Conservation (phyloP, 768 basidiomycete genomes). For the Chalciporus piperatus region DNA sequence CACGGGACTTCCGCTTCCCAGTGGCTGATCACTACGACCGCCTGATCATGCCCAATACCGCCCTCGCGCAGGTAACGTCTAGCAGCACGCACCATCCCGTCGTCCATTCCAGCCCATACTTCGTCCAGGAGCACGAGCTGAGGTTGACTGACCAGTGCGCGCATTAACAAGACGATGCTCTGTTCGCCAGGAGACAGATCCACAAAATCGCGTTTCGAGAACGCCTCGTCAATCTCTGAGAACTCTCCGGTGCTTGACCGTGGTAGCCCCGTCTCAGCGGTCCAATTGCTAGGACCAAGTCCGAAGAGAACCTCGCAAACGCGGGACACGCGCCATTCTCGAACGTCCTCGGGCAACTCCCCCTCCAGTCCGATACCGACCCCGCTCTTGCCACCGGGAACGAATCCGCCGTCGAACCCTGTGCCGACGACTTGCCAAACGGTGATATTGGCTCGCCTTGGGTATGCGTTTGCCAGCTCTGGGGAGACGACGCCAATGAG, state of each 20-base stretch:
- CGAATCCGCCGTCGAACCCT: conserved; percentile 85
- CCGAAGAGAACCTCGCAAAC: conserved; percentile 59
- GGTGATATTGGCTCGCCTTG: conserved; percentile 60
- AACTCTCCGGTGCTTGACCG: neutral
- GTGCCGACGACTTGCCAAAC: conserved; percentile 83
- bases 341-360: conserved; percentile 31
- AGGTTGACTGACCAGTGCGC: conserved; percentile 76
- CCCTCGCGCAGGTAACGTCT: conserved; percentile 56
- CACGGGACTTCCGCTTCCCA: conserved; percentile 93
- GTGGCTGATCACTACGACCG: conserved; percentile 83
- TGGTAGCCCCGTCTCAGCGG: neutral
- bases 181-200: conserved; percentile 73
- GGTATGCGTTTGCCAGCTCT: conserved; percentile 90
- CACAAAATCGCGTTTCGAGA: conserved; percentile 54
- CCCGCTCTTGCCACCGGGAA: conserved; percentile 43
- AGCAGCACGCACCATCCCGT: conserved; percentile 65
- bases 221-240: conserved; percentile 34
- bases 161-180: conserved; percentile 76
- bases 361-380: conserved; percentile 48
- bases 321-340: conserved; percentile 38
- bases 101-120: conserved; percentile 91
- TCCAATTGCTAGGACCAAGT: conserved; percentile 62
- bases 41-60: conserved; percentile 57
- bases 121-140: conserved; percentile 85
- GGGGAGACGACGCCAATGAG: conserved; percentile 82